phyloP scores from a whole-genome alignment of 2,329 filamentous ascomycete species.

The Pseudofabraea citricarpa region DNA sequence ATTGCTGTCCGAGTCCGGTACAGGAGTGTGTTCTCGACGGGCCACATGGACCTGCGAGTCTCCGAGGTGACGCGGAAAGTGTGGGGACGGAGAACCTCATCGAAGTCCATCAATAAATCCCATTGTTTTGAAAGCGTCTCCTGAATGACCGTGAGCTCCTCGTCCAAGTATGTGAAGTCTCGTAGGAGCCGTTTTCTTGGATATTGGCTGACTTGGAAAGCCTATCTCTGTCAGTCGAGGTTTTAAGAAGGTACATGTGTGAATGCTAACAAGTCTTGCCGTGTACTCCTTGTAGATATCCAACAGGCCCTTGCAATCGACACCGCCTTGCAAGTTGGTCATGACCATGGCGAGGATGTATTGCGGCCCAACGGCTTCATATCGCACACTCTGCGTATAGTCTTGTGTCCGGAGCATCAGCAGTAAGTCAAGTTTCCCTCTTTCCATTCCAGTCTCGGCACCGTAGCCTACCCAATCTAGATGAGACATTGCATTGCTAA shows the following conservation, averaged over 20 bases:
- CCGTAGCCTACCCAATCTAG: background rate
- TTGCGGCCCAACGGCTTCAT: background rate
- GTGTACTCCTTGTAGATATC: background rate
- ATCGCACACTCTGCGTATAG: slow-evolving; percentile 1
- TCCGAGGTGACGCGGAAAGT: background rate
- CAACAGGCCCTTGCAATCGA: background rate
- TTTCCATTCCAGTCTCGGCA: background rate
- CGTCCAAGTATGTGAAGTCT: background rate
- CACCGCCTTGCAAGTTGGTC: background rate
- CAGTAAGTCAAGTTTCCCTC: background rate
- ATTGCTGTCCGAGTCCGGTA: background rate
- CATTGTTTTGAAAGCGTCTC: background rate
- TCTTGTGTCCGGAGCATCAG: slow-evolving; percentile 1
- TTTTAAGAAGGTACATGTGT: background rate
- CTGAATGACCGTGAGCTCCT: slow-evolving; percentile 3
- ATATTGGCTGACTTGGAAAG: slow-evolving; percentile 1
- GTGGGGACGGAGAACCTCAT: background rate
- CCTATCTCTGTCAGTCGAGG: background rate
- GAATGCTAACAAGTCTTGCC: background rate
- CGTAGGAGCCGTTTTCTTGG: background rate
- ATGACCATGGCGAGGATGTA: slow-evolving; percentile 1
- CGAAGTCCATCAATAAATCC: background rate
- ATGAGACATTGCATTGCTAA: background rate
- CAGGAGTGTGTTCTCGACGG: background rate
- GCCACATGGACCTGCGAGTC: background rate